Base-by-base conservation (phyloP, 1,139 yeast species). In the Eremothecium gossypii region DNA sequence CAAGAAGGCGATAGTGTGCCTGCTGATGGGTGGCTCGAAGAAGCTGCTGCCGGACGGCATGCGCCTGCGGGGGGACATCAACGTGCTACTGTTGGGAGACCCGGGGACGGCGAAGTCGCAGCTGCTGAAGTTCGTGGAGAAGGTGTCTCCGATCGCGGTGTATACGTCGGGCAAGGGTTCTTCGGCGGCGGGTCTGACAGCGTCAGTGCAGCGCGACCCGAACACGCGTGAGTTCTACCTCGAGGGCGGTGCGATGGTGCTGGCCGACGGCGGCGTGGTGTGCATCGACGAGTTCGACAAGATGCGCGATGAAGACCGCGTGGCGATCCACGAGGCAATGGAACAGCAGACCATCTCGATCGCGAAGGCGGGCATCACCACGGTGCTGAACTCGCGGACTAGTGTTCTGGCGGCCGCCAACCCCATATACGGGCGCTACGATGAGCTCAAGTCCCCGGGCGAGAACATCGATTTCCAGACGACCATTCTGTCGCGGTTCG, bases 301-400 rank as follows among this genome's bases (percentile, higher is more conserved):
- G 68, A 91, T 91, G 99, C 75, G 97, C 65, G 99, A 93, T 59
- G 98, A 91, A 63, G 98, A 93, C 65, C 76, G 99, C 63, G 98
- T 91, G 31, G 98, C 98, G 0, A 93, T 91, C 54, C 99, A 91
- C 64, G 99, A 91, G 71, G 98, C 98, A 7, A 91, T 91, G 99
- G 99, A 91, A 69, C 99, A 91, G 66, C 99, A 91, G 66, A 91
- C 98, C 0, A 91, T 91, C 51, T 89, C 97, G n/a, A 87, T 91
- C 61, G 98, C 98, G 38, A 91, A 91, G 63, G 99, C 99, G 8
- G 99, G 99, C 63, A 91, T 91, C 54, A 91, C 97, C 3, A 93
- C 99, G 0, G 87, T 91, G 44, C 73, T 91, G 51, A 91, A 91
- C 63, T 89, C 98, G 2, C 75, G 99, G 67, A 91, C 98, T 1